Conservation (phyloP, 1,139 yeast species). For the Insectozyma bohioensis region DNA sequence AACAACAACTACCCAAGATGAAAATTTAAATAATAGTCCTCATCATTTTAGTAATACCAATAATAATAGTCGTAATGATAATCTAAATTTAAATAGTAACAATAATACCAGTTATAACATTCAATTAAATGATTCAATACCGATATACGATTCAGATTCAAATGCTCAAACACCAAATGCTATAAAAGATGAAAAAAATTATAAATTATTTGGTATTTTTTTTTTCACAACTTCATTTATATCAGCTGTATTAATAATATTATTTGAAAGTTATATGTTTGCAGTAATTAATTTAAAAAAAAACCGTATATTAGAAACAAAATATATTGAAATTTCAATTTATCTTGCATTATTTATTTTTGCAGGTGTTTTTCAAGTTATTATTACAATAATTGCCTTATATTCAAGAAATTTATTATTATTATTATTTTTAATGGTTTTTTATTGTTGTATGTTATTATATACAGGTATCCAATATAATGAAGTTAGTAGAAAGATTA, state of each 20-base stretch:
- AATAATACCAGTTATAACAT: too few species aligned
- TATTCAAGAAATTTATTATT: slow-evolving; percentile 41
- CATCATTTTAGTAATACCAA: too few species aligned
- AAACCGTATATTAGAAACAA: slow-evolving; percentile 12
- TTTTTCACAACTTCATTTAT: slow-evolving; percentile 29
- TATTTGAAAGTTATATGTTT: slow-evolving; percentile 34
- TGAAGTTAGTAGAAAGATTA: slow-evolving; percentile 35
- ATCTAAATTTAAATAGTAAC: too few species aligned
- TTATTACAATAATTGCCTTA: slow-evolving; percentile 44
- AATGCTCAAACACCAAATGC: background rate
- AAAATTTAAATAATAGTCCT: too few species aligned
- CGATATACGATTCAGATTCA: background rate
- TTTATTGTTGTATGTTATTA: slow-evolving; percentile 48
- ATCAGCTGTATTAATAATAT: slow-evolving; percentile 30
- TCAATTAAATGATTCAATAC: too few species aligned
- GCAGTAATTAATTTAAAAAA: slow-evolving; percentile 36
- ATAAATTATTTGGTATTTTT: slow-evolving; percentile 14
- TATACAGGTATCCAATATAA: slow-evolving; percentile 53
- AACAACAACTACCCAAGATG: too few species aligned
- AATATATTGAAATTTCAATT: slow-evolving; percentile 2
- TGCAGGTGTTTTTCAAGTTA: slow-evolving; percentile 41
- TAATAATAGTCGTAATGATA: too few species aligned
- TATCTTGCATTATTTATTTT: slow-evolving; percentile 42
- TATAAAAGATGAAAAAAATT: slow-evolving; percentile 9
- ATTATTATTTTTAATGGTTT: slow-evolving; percentile 42